Evolutionary conservation across 2,329 filamentous ascomycete species (phyloP).

Genomic region (Aspergillus ruber): DNA sequence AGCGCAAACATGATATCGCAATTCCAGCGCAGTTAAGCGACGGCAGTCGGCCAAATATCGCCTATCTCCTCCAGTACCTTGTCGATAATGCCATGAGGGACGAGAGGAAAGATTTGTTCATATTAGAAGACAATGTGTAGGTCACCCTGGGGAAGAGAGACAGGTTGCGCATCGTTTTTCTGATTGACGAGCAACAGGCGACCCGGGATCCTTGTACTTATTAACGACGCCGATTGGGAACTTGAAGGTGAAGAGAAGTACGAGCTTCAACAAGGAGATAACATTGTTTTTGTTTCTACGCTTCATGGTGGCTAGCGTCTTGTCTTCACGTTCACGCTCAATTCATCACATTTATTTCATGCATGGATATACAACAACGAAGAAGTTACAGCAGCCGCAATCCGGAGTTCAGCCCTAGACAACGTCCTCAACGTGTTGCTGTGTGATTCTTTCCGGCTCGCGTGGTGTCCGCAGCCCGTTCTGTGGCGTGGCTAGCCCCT

Average conservation of each 20-base stretch:
- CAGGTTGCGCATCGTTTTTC: slow-evolving; percentile 2
- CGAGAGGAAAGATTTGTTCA: slow-evolving; percentile 76
- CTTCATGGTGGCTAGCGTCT: slow-evolving; percentile 72
- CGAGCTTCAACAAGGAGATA: slow-evolving; percentile 73
- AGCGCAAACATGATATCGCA: slow-evolving; percentile 63
- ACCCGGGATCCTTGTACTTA: slow-evolving; percentile 89
- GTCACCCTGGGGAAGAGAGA: slow-evolving; percentile 33
- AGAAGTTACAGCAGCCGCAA: slow-evolving; percentile 2
- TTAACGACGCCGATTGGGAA: slow-evolving; percentile 98
- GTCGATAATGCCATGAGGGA: slow-evolving; percentile 81
- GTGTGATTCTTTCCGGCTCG: slow-evolving; percentile 38
- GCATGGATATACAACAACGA: slow-evolving; percentile 1
- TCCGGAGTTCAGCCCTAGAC: slow-evolving; percentile 20
- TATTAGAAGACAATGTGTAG: slow-evolving; percentile 81
- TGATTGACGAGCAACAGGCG: slow-evolving; percentile 53
- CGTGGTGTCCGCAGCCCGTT: slow-evolving; percentile 37
- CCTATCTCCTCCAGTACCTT: slow-evolving; percentile 70
- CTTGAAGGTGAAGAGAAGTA: slow-evolving; percentile 91
- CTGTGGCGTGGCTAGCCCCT: slow-evolving; percentile 39
- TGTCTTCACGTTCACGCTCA: neutral
- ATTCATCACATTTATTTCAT: slow-evolving; percentile 1
- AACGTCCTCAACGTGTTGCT: slow-evolving; percentile 41
- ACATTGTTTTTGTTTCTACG: slow-evolving; percentile 92
- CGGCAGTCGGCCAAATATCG: slow-evolving; percentile 61
- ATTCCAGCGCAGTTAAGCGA: slow-evolving; percentile 59